Percentiles rank a stretch among this genome's conserved stretches.
phyloP scores from a whole-genome alignment of 345 rosid species.

The Heritiera fomes region DNA sequence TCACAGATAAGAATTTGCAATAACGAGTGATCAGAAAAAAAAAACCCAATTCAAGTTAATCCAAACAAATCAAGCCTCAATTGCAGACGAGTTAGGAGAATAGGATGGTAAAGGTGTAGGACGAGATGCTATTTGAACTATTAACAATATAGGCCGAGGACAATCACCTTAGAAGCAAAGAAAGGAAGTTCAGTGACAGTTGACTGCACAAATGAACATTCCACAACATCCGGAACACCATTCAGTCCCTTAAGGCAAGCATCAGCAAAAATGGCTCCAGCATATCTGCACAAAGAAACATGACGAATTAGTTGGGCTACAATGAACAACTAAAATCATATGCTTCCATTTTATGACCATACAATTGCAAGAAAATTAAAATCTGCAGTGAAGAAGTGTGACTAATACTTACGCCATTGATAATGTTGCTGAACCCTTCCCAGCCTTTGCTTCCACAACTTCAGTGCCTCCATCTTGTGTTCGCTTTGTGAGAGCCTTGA shows the following conservation, averaged over 20 bases:
- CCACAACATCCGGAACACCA: slow-evolving; percentile 75
- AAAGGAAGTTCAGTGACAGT: slow-evolving; percentile 72
- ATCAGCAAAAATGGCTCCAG: slow-evolving; percentile 87
- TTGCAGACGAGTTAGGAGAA: background rate
- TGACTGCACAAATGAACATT: slow-evolving; percentile 80
- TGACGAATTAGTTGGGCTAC: background rate
- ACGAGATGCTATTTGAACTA: background rate
- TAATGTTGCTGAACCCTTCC: slow-evolving; percentile 86
- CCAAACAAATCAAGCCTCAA: too few relatives aligned
- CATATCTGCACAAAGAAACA: slow-evolving; percentile 51
- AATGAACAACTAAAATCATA: background rate
- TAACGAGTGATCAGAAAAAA: too few relatives aligned
- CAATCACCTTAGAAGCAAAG: slow-evolving; percentile 73
- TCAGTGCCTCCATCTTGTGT: slow-evolving; percentile 95
- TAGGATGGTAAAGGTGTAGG: background rate
- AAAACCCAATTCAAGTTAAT: too few relatives aligned
- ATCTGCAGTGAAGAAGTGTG: background rate
- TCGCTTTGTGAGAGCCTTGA: slow-evolving; percentile 73
- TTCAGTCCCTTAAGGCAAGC: slow-evolving; percentile 84
- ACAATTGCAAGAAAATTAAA: slow-evolving; percentile 10
- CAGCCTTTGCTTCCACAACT: slow-evolving; percentile 91
- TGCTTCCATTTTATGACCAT: background rate
- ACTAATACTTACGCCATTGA: slow-evolving; percentile 81
- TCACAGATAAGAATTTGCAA: background rate
- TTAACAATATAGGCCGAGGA: background rate